A percentile compares a stretch with the other conserved stretches of the same genome.
phyloP scores from a whole-genome alignment of 78 protist species.

The Dictyostelium citrinum region DNA sequence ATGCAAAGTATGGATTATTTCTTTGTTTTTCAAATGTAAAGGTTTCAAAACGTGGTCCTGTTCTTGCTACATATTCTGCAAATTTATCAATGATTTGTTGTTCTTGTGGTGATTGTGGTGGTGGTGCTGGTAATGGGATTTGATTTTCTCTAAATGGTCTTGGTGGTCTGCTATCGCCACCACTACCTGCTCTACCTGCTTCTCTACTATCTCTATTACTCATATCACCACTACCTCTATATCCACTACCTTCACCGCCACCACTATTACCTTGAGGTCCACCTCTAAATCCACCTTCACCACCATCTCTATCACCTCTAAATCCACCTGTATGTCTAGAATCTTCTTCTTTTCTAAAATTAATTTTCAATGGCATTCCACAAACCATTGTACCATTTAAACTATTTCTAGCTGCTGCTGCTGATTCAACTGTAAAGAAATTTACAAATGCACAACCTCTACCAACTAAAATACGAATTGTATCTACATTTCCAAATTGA shows the following conservation, averaged over 20 bases:
- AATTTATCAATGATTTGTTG: conserved; percentile 61
- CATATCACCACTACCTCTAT: not conserved
- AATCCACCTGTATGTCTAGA: not conserved
- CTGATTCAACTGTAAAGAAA: conserved; percentile 17
- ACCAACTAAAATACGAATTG: conserved; percentile 38
- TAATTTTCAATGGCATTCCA: conserved; percentile 48
- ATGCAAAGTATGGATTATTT: conserved; percentile 42
- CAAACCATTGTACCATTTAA: conserved; percentile 31
- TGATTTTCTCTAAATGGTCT: not conserved
- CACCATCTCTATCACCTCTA: conserved; percentile 11
- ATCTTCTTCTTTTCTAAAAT: conserved; percentile 54
- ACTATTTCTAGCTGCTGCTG: conserved; percentile 15
- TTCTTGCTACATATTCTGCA: conserved; percentile 41
- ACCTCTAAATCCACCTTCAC: not conserved
- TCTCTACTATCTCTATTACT: conserved; percentile 2
- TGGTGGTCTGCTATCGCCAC: not conserved
- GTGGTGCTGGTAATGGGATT: conserved; percentile 48
- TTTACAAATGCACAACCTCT: conserved; percentile 77
- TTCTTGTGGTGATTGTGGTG: conserved; percentile 30
- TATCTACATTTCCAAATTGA: conserved; percentile 42
- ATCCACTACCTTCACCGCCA: not conserved
- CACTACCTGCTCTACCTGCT: not conserved
- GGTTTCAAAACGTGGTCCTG: conserved; percentile 73
- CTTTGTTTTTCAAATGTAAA: conserved; percentile 45
- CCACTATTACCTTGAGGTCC: not conserved